phyloP scores from a whole-genome alignment of 257 asterid species.

The Fraxinus americana region DNA sequence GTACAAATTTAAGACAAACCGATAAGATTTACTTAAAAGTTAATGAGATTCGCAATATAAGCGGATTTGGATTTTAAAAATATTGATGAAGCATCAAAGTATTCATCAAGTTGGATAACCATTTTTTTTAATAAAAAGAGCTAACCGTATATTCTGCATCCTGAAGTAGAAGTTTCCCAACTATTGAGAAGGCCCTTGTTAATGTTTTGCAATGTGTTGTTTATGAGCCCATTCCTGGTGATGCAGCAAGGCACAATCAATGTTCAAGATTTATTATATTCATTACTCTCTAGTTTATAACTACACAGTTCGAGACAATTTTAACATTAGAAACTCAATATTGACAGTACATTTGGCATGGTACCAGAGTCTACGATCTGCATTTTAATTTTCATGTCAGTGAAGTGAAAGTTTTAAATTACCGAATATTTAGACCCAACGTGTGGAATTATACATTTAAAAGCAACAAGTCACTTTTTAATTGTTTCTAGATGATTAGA shows the following conservation, averaged over 20 bases:
- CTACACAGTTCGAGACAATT: too few relatives aligned
- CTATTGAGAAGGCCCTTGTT: slow-evolving; percentile 96
- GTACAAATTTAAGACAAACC: too few relatives aligned
- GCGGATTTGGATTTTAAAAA: not conserved
- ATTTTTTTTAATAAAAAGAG: slow-evolving; percentile 19
- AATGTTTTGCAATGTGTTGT: slow-evolving; percentile 87
- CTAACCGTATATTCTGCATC: slow-evolving; percentile 78
- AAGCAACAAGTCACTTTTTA: too few relatives aligned
- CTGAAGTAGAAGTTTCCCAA: slow-evolving; percentile 96
- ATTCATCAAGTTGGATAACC: not conserved
- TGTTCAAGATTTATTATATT: not conserved
- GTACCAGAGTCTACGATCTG: not conserved
- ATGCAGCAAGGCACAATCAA: slow-evolving; percentile 19
- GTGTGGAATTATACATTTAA: too few relatives aligned
- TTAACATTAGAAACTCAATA: too few relatives aligned
- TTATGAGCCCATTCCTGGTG: slow-evolving; percentile 89
- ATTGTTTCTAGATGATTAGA: too few relatives aligned
- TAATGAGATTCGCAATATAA: not conserved
- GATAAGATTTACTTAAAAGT: too few relatives aligned
- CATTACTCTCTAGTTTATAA: too few relatives aligned
- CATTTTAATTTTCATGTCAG: not conserved
- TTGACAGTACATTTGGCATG: not conserved
- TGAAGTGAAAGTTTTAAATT: too few relatives aligned
- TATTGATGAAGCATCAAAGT: not conserved
- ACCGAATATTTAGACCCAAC: too few relatives aligned